These are phyloP conservation scores for Chenopodium suecicum DNA, from an alignment of 148 eudicot genomes.

Conservation along the genomic window DNA sequence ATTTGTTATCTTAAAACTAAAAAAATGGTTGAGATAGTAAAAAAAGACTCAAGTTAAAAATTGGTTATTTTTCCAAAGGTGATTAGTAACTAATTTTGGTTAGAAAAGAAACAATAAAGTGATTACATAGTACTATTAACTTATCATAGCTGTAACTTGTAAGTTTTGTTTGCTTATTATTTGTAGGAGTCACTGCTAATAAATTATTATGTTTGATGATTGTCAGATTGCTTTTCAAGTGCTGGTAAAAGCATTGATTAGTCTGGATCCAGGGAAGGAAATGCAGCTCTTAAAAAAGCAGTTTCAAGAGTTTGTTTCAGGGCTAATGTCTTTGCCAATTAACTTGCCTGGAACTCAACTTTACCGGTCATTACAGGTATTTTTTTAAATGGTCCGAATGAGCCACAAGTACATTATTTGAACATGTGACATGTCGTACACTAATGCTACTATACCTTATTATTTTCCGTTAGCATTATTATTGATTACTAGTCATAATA, in stretches of 20 bases:
- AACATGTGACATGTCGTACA: too few relatives aligned
- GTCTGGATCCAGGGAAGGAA: slow-evolving; percentile 75
- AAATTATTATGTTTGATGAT: neutral
- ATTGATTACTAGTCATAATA: too few relatives aligned
- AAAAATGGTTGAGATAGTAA: neutral
- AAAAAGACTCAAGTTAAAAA: too few relatives aligned
- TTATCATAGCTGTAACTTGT: too few relatives aligned
- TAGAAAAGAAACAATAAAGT: neutral
- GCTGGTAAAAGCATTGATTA: slow-evolving; percentile 77
- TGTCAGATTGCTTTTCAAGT: slow-evolving; percentile 87
- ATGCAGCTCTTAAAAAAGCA: slow-evolving; percentile 65
- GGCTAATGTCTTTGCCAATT: slow-evolving; percentile 84
- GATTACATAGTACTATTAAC: neutral
- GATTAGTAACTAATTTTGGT: slow-evolving; percentile 3
- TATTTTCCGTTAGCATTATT: too few relatives aligned
- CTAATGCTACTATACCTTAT: too few relatives aligned
- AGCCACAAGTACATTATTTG: too few relatives aligned
- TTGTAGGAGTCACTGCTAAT: neutral
- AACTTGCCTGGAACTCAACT: slow-evolving; percentile 86
- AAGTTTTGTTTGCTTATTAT: too few relatives aligned
- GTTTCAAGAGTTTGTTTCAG: slow-evolving; percentile 85
- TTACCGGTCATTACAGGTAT: slow-evolving; percentile 73
- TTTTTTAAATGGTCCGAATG: too few relatives aligned
- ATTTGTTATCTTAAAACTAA: neutral
- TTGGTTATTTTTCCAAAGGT: neutral